Evolutionary conservation across 352 stramenopile species (phyloP).

Genomic region (Phytophthora lateralis): DNA sequence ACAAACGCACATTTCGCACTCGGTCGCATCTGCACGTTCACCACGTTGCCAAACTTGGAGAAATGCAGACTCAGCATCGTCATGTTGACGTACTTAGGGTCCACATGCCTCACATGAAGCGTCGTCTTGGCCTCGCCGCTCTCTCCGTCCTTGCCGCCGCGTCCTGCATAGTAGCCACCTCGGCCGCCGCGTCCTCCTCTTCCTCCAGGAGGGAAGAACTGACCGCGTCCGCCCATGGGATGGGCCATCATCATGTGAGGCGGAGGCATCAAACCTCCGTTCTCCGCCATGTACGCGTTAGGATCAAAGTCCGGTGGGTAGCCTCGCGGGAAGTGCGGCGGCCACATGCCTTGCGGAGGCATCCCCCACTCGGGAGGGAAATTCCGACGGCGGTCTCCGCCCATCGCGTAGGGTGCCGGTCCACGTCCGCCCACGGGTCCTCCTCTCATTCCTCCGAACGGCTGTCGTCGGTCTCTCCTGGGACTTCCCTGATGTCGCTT

Average conservation of each 20-base stretch:
- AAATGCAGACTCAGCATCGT: constrained; percentile 88
- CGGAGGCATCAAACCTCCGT: constrained; percentile 59
- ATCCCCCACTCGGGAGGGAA: constrained; percentile 74
- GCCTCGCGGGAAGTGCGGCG: constrained; percentile 56
- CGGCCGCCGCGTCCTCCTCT: constrained; percentile 47
- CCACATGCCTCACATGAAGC: constrained; percentile 84
- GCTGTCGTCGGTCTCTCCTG: constrained; percentile 42
- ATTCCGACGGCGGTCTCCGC: constrained; percentile 58
- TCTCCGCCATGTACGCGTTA: constrained; percentile 70
- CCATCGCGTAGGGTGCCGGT: constrained; percentile 35
- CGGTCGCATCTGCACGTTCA: constrained; percentile 90
- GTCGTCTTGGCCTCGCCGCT: constrained; percentile 67
- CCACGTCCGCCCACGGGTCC: constrained; percentile 38
- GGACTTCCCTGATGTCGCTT: constrained; percentile 45
- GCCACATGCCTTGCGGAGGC: constrained; percentile 73
- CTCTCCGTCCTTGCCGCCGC: constrained; percentile 35
- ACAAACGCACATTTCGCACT: constrained; percentile 84
- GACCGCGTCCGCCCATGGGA: constrained; percentile 54
- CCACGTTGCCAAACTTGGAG: constrained; percentile 88
- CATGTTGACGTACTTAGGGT: constrained; percentile 91
- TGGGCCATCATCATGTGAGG: constrained; percentile 74
- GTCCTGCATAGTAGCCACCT: constrained; percentile 42
- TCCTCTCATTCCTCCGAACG: constrained; percentile 32
- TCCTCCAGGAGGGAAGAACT: constrained; percentile 51
- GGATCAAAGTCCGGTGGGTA: constrained; percentile 71